These are phyloP conservation scores for Globisporangium viniferum DNA, from an alignment of 352 stramenopile genomes.

Conservation along the genomic window DNA sequence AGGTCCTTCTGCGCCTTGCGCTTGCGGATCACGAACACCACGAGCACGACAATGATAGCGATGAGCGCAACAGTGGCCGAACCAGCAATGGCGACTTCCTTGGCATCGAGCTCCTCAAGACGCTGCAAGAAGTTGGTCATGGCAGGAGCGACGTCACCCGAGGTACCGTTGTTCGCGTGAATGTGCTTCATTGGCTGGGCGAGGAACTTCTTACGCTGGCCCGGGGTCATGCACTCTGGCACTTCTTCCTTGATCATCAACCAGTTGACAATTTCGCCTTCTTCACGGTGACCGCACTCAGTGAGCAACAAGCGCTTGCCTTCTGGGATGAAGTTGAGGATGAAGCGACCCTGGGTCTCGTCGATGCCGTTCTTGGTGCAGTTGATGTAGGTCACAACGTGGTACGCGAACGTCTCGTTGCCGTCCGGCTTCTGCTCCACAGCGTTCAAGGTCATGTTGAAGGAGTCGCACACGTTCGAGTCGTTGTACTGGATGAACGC, in stretches of 20 bases:
- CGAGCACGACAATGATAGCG: slow-evolving; percentile 58
- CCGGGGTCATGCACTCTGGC: slow-evolving; percentile 79
- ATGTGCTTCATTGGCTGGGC: slow-evolving; percentile 86
- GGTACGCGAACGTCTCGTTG: slow-evolving; percentile 72
- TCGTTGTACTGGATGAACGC: slow-evolving; percentile 86
- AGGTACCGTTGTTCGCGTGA: slow-evolving; percentile 65
- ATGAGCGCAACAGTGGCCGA: slow-evolving; percentile 59
- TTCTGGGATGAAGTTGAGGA: slow-evolving; percentile 85
- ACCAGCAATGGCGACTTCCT: slow-evolving; percentile 68
- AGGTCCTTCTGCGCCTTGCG: slow-evolving; percentile 77
- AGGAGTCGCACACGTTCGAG: slow-evolving; percentile 74
- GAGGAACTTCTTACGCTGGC: slow-evolving; percentile 77
- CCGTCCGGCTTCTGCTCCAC: slow-evolving; percentile 78
- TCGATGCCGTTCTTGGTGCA: slow-evolving; percentile 74
- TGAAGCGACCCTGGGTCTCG: slow-evolving; percentile 71
- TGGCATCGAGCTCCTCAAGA: slow-evolving; percentile 55
- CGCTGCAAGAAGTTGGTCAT: slow-evolving; percentile 67
- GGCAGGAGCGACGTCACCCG: slow-evolving; percentile 32
- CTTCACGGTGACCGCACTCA: slow-evolving; percentile 80
- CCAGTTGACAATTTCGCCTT: slow-evolving; percentile 86
- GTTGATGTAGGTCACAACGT: slow-evolving; percentile 85
- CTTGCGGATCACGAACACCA: slow-evolving; percentile 73
- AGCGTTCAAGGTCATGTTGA: slow-evolving; percentile 86
- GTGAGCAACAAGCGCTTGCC: slow-evolving; percentile 75
- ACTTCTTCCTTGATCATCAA: slow-evolving; percentile 79